Percentiles rank a stretch among this genome's conserved stretches.
Conservation (phyloP, 2,329 filamentous ascomycete genomes). For the Epichloe elymi region DNA sequence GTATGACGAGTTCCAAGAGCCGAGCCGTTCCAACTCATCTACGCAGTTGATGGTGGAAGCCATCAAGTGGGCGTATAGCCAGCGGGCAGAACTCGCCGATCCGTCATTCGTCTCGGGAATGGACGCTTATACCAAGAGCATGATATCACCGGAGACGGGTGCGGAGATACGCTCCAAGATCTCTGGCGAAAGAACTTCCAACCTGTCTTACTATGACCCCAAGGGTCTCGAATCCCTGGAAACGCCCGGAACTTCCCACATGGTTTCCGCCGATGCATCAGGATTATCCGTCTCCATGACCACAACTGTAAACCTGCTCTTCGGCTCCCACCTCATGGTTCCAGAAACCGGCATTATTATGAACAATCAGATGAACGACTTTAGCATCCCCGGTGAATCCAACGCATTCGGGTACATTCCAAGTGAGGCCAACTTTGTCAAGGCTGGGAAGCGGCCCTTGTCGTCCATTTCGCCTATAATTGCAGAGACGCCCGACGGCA, state of each 20-base stretch:
- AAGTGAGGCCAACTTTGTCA: slow-evolving; percentile 60
- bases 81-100: slow-evolving; percentile 62
- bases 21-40: slow-evolving; percentile 41
- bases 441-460: slow-evolving; percentile 63
- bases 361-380: slow-evolving; percentile 54
- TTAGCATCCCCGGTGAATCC: slow-evolving; percentile 56
- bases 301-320: slow-evolving; percentile 69
- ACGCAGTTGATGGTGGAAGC: slow-evolving; percentile 76
- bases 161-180: slow-evolving; percentile 37
- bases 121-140: slow-evolving; percentile 45
- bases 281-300: slow-evolving; percentile 67
- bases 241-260: slow-evolving; percentile 56
- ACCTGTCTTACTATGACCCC: slow-evolving; percentile 31
- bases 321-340: slow-evolving; percentile 62
- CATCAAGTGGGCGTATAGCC: slow-evolving; percentile 68
- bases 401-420: slow-evolving; percentile 72
- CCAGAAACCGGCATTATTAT: slow-evolving; percentile 74
- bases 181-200: slow-evolving; percentile 24
- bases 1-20: slow-evolving; percentile 50
- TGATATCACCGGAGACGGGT: slow-evolving; percentile 50
- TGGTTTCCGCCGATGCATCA: slow-evolving; percentile 53
- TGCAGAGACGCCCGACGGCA: slow-evolving; percentile 54
- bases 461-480: slow-evolving; percentile 70
- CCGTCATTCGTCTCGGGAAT: slow-evolving; percentile 53
- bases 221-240: slow-evolving; percentile 31